Evolutionary conservation across 2,329 filamentous ascomycete species (phyloP), one percentile per base, ranked within the genome.

Genomic region (Celoporthe dispersa): DNA sequence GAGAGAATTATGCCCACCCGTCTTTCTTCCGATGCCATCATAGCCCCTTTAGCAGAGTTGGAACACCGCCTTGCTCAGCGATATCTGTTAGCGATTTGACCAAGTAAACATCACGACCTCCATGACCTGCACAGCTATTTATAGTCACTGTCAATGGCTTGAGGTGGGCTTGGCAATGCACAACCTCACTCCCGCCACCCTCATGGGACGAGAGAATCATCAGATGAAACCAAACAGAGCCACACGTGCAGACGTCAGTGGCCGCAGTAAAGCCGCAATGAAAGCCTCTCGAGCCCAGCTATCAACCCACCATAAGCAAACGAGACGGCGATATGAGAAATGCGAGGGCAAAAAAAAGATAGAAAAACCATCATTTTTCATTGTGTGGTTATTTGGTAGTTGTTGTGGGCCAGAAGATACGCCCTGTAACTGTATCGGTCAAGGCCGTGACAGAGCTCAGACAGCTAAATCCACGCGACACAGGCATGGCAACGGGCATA

Each of bases 1-100:
- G 55, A 35, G 2, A 31, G 28, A 14, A 59, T 19, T 14, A 16
- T n/a, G n/a, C n/a, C n/a, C n/a, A n/a, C n/a, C n/a, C n/a, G n/a
- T n/a, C n/a, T n/a, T n/a, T n/a, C n/a, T n/a, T n/a, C n/a, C n/a
- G 31, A 59, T 59, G 55, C 55, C 16, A 59, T 59, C 55, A 12
- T 55, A 25, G 9, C 25, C n/a, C 9, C 51, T 11, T 28, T 25
- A 28, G 51, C 51, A 55, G 25, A 25, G 25, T 55, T 28, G 4
- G 4, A 4, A 55, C 51, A 11, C 6, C n/a, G 25, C 25, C 51
- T 55, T 31, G n/a, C 51, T 25, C n/a, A 6, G 14, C 39, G 2
- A 28, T 14, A 25, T 25, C 14, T 28, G 51, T 28, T 28, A 53
- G 6, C 1, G 25, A 25, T 14, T 55, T 28, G 8, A 14, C 25